A percentile compares a stretch with the other conserved stretches of the same genome.
Conservation (phyloP, 1,284 basidiomycete species). For the Ganoderma multipileum region DNA sequence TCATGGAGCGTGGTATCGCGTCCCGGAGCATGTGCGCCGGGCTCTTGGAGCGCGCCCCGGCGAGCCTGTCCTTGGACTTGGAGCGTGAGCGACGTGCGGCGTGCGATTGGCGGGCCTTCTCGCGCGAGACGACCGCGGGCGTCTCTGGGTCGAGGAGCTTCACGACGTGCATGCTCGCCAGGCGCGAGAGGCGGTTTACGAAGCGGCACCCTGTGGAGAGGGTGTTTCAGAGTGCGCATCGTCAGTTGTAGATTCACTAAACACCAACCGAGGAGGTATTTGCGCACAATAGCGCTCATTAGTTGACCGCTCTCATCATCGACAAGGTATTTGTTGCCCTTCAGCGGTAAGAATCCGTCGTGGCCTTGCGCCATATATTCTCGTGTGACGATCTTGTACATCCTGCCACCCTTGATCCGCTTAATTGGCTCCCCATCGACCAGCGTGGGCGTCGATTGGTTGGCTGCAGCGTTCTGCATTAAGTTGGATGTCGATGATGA, state of each 20-base stretch:
- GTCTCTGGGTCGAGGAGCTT: slow-evolving; percentile 51
- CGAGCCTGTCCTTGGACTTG: slow-evolving; percentile 26
- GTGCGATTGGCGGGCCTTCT: slow-evolving; percentile 45
- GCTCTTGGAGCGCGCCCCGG: slow-evolving; percentile 25
- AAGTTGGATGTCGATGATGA: slow-evolving; percentile 39
- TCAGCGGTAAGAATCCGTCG: slow-evolving; percentile 82
- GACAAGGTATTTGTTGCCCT: slow-evolving; percentile 72
- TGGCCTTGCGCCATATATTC: slow-evolving; percentile 82
- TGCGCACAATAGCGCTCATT: slow-evolving; percentile 84
- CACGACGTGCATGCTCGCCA: slow-evolving; percentile 40
- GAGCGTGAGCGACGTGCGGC: slow-evolving; percentile 28
- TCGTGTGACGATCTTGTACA: slow-evolving; percentile 80
- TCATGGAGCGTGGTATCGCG: slow-evolving; percentile 23
- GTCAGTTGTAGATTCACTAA: background rate
- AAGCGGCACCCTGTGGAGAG: slow-evolving; percentile 63
- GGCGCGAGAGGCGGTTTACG: slow-evolving; percentile 64
- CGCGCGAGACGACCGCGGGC: slow-evolving; percentile 48
- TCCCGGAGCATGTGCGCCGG: slow-evolving; percentile 21
- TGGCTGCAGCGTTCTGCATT: slow-evolving; percentile 17
- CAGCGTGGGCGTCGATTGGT: slow-evolving; percentile 19
- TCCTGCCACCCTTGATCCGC: slow-evolving; percentile 59
- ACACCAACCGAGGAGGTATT: slow-evolving; percentile 81
- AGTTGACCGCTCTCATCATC: slow-evolving; percentile 88
- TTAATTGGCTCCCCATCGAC: slow-evolving; percentile 60
- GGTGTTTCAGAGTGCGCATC: background rate